Percentiles rank a stretch among this genome's conserved stretches.
These are phyloP conservation scores for Ophiostoma novo-ulmi DNA, from an alignment of 2,329 filamentous ascomycete species.

Conservation along the genomic window DNA sequence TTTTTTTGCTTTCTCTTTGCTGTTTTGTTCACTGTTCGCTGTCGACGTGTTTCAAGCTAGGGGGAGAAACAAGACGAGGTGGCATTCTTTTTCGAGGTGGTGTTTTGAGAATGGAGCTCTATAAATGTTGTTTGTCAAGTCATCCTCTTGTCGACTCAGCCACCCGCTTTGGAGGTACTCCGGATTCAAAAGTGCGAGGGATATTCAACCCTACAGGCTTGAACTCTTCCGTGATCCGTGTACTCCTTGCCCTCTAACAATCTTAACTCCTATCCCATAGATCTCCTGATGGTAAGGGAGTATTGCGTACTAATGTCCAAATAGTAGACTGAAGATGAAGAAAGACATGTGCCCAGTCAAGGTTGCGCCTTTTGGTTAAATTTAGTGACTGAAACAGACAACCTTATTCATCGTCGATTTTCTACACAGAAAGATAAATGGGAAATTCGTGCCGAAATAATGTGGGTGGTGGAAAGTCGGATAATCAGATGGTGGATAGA, in stretches of 20 bases:
- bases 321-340: background rate
- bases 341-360: too few relatives aligned
- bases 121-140: background rate
- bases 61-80: background rate
- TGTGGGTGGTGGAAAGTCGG: background rate
- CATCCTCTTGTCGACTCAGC: background rate
- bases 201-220: background rate
- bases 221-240: background rate
- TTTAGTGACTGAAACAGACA: background rate
- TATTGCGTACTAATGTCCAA: background rate
- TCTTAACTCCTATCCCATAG: background rate
- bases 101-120: background rate
- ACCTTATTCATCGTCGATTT: background rate
- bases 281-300: background rate
- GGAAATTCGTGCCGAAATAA: background rate
- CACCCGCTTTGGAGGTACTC: conserved; percentile 1
- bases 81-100: background rate
- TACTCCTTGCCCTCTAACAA: background rate
- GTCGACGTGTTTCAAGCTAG: conserved; percentile 1
- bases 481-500: background rate
- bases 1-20: background rate
- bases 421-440: background rate
- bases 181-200: conserved; percentile 11
- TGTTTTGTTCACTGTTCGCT: background rate
- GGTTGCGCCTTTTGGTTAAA: background rate